Evolutionary conservation across 139 green algal species (phyloP).

Genomic region (Coelastrella sp.): DNA sequence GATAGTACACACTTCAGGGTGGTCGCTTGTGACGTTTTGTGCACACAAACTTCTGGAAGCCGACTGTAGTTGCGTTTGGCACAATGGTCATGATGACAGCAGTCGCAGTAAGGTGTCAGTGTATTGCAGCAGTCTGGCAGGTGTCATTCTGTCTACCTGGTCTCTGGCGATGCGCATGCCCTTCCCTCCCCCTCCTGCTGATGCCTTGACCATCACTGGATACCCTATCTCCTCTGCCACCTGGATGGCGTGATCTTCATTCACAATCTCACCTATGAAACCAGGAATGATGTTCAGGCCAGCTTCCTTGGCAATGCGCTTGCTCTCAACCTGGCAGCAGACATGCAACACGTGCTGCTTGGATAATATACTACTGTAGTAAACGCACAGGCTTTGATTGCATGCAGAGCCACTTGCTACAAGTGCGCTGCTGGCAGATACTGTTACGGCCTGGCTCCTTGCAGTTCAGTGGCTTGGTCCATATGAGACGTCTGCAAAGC

Average conservation of each 20-base stretch:
- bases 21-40: too few species aligned
- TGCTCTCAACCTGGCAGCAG: conserved; percentile 42
- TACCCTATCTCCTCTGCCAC: conserved; percentile 78
- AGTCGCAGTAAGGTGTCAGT: too few species aligned
- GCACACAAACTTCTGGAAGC: too few species aligned
- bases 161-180: conserved; percentile 86
- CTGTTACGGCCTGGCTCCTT: too few species aligned
- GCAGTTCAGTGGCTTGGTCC: too few species aligned
- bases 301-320: conserved; percentile 46
- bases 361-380: neutral
- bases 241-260: conserved; percentile 21
- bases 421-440: too few species aligned
- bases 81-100: too few species aligned
- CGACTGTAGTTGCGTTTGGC: too few species aligned
- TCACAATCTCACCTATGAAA: conserved; percentile 27
- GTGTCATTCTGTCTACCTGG: conserved; percentile 39
- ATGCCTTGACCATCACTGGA: conserved; percentile 89
- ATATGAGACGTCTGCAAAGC: too few species aligned
- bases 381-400: too few species aligned
- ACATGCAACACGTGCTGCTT: neutral
- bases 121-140: neutral
- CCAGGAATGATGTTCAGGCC: conserved; percentile 46
- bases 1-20: too few species aligned
- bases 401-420: too few species aligned
- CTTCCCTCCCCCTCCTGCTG: conserved; percentile 88